Evolutionary conservation across 345 rosid species (phyloP), one percentile per base, ranked within the genome.

Genomic region (Populus ilicifolia): DNA sequence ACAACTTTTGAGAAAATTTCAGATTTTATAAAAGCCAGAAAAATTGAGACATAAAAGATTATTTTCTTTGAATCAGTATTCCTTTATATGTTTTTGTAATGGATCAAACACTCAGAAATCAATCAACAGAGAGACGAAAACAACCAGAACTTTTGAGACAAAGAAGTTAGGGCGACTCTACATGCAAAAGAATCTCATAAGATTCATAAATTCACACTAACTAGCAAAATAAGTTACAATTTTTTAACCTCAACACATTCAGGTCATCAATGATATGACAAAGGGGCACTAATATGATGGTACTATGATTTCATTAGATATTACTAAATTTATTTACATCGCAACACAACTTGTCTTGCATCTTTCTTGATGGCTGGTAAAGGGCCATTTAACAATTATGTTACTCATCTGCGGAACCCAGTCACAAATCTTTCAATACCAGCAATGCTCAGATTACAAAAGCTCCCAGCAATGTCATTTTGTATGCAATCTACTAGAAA

Each of bases 361-460:
- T 18, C 59, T 52, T 20, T 21, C n/a, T 52, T 52, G 59, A 21
- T 52, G 59, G 23, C 23, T 52, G 59, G 59, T 38, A 68, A 35
- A 56, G 50, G 20, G 36, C 13, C 61, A 67, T 17, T 35, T 18
- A 38, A 14, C 25, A 16, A n/a, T 52, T 52, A 52, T 52, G 59
- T 18, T 52, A 7, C 23, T 87, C 83, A 86, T 66, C 13, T 82
- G 61, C 80, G 87, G 79, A 90, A 88, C 43, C 93, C 98, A 39
- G 90, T 88, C 71, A 91, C 85, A 65, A 92, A 93, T 67, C 93
- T 88, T 69, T 69, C 78, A 66, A 92, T 80, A 36, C 94, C 97
- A 75, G 90, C 90, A 17, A 85, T 74, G 62, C 78, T 81, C 64
- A 90, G 59, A 79, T 88, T 84, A 79, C 82, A 83, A 79, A 96